phyloP scores from a whole-genome alignment of 441 rosid species.

The Monsonia emarginata region DNA sequence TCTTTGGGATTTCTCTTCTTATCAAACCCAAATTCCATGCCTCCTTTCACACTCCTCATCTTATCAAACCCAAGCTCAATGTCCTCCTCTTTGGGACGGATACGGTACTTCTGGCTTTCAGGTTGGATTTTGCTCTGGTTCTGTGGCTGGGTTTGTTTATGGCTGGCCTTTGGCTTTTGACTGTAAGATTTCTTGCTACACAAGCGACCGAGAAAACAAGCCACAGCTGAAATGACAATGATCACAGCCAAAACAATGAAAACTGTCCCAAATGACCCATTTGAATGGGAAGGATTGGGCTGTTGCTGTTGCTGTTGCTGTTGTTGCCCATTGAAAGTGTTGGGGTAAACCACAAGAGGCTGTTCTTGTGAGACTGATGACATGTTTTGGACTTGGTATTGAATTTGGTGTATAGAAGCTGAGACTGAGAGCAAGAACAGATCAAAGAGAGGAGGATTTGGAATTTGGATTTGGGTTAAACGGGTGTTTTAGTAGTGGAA shows the following conservation, averaged over 20 bases:
- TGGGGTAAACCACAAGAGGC: conserved; percentile 49
- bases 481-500: conserved; percentile 4
- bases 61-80: not conserved
- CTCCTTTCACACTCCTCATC: conserved; percentile 18
- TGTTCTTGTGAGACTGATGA: conserved; percentile 30
- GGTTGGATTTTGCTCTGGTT: not conserved
- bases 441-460: conserved; percentile 10
- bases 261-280: conserved; percentile 48
- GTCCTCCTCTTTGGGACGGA: conserved; percentile 15
- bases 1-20: conserved; percentile 10
- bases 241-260: conserved; percentile 48
- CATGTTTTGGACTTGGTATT: conserved; percentile 22
- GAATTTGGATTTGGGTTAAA: conserved; percentile 7
- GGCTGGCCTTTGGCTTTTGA: conserved; percentile 16
- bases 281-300: conserved; percentile 29
- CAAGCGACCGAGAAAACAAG: conserved; percentile 50
- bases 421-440: not conserved
- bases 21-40: conserved; percentile 22
- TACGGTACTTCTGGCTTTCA: not conserved
- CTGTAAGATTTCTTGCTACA: conserved; percentile 31
- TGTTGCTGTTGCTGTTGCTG: conserved; percentile 16
- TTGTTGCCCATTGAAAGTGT: conserved; percentile 23
- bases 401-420: not conserved
- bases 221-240: conserved; percentile 38
- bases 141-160: not conserved